These are phyloP conservation scores for Beauveria sp. DNA, from an alignment of 2,329 filamentous ascomycete genomes.

Conservation along the genomic window DNA sequence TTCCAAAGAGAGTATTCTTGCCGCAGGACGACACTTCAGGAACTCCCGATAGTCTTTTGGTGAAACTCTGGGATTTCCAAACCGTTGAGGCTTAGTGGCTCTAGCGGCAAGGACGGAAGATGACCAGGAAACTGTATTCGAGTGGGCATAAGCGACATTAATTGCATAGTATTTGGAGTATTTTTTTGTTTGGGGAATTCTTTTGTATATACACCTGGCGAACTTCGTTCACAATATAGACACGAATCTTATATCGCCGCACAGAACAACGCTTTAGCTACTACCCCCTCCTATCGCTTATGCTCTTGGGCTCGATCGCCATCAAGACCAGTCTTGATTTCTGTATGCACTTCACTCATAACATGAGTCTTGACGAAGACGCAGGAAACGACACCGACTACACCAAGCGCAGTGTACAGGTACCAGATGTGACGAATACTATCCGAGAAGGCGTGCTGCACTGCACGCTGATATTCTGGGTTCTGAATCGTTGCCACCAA, in stretches of 20 bases:
- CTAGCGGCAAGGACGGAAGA: not conserved
- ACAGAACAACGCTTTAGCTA: not conserved
- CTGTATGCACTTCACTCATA: conserved; percentile 10
- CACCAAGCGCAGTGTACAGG: conserved; percentile 10
- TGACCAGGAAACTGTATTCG: not conserved
- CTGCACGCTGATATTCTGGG: not conserved
- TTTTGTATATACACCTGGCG: conserved; percentile 8
- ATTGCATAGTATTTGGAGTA: conserved; percentile 6
- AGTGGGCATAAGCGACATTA: conserved; percentile 1
- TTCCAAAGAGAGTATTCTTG: conserved; percentile 74
- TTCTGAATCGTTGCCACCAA: conserved; percentile 2
- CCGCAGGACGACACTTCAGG: conserved; percentile 40
- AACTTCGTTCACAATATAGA: not conserved
- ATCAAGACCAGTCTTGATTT: conserved; percentile 8
- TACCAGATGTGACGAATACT: conserved; percentile 8
- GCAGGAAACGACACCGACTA: conserved; percentile 5
- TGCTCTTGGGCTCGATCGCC: conserved; percentile 4
- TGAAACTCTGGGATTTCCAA: conserved; percentile 54
- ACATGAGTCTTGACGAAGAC: conserved; percentile 7
- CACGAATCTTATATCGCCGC: not conserved
- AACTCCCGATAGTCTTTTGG: conserved; percentile 46
- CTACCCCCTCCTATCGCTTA: not conserved
- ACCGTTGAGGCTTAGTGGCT: conserved; percentile 1
- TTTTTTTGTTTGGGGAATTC: not conserved
- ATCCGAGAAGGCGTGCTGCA: conserved; percentile 9